Base-by-base conservation (phyloP, 805 yeast species). In the Starmerella potacharoeniae region DNA sequence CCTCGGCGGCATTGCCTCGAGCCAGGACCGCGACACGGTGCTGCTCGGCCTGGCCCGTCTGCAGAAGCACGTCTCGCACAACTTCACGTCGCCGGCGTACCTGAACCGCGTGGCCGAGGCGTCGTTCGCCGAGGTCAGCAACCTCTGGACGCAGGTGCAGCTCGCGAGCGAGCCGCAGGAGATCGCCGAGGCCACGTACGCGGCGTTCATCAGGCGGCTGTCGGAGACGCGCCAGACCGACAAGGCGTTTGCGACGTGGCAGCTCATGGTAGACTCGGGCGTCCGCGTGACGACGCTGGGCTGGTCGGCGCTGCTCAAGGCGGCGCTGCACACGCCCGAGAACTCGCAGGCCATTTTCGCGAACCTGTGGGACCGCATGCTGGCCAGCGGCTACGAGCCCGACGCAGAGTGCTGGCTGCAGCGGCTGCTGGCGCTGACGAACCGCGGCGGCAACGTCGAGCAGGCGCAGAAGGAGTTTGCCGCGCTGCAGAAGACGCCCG, bases 291-390 rank as follows among this genome's bases (percentile, higher is more conserved):
- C 75, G 5, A 60, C 73, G n/a, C 60, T 66, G 0, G 66, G 80
- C 1, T 85, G 88, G 88, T 81, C 82, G 52, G 73, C 77, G 51
- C 72, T 83, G 33, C 68, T 85, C 51, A 70, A 75, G 51, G 73
- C 83, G 0, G 73, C 76, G 3, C 65, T 74, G 8, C 51, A 59
- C 52, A 59, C 66, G 28, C 71, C 65, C 43, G 60, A 61, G 9
- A 63, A 68, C 49, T 65, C 61, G 45, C 52, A 50, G 59, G 69
- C 40, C 13, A 64, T 62, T 3, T 60, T 62, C 6, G 56, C 61
- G 37, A 68, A 61, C 55, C 64, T 67, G 35, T 68, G 60, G 71
- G 65, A 41, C 64, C 74, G 63, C 65, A 78, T 59, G 76, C 70
- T 69, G 1, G 60, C 62, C 6, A 68, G 68, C 55, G 72, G 67